Evolutionary conservation across 164 flowering plant species (phyloP).

Genomic region (Euptelea pleiosperma): DNA sequence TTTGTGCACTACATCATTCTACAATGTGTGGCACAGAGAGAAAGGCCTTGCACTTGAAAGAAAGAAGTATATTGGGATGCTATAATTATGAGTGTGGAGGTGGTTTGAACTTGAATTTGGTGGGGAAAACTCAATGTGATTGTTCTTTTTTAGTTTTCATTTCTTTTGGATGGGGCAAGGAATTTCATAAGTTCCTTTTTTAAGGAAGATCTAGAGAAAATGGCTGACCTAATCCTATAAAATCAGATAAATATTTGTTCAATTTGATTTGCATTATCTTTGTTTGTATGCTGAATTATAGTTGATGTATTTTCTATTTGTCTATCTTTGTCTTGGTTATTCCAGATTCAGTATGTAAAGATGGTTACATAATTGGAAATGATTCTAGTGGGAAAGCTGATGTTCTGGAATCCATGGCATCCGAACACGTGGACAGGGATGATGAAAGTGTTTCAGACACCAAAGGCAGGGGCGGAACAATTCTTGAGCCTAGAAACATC

Average conservation of each 20-base stretch:
- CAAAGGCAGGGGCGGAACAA: slow-evolving; percentile 2
- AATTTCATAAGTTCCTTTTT: too few species aligned
- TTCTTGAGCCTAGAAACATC: slow-evolving; percentile 16
- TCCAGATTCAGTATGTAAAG: neutral
- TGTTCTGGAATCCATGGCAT: neutral
- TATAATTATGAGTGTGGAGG: too few species aligned
- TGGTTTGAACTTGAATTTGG: too few species aligned
- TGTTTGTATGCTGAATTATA: neutral
- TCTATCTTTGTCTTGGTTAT: neutral
- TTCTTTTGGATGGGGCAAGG: too few species aligned
- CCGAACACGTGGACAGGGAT: slow-evolving; percentile 8
- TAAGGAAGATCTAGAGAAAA: neutral
- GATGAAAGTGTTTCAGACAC: slow-evolving; percentile 10
- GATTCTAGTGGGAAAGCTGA: neutral
- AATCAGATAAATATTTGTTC: too few species aligned
- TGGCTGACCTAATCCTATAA: neutral
- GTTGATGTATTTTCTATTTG: neutral
- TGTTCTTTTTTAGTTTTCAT: too few species aligned
- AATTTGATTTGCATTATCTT: neutral
- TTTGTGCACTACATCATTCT: neutral
- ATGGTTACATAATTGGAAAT: neutral
- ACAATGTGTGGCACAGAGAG: neutral
- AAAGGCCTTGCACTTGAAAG: neutral
- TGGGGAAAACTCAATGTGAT: too few species aligned
- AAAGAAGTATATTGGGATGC: too few species aligned